Evolutionary conservation across 345 rosid genomes (phyloP), one percentile per base, ranked within the genome.

Genomic region (Firmiana major): DNA sequence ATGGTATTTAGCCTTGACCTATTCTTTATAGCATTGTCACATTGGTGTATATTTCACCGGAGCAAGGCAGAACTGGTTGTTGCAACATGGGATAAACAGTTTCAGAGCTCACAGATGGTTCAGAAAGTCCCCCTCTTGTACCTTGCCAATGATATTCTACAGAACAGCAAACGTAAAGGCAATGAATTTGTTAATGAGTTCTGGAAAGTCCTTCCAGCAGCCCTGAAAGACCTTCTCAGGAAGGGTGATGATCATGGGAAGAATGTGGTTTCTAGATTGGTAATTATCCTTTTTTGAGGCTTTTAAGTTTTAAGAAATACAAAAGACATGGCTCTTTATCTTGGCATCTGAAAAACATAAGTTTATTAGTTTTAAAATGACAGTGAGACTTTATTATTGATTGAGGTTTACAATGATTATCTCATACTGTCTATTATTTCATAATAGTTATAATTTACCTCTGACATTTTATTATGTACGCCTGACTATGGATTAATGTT

Each of bases 41-140:
- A 91, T 80, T 93, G 94, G 94, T 96, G 99, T 90, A 93, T 93
- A 82, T 92, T 92, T 81, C 97, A 96, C 79, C 97, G 86, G 63
- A 86, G 86, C 77, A 93, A 93, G 85, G 97, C 98, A 1, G 97
- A 92, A 59, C 82, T 80, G 70, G 97, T 93, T 43, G 98, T 93
- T 19, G 65, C 88, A 36, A 96, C 98, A 89, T 96, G 99, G 99
- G 92, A 88, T 69, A 92, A 93, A 79, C 98, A 96, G 85, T 93
- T 96, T 83, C 95, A 84, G 81, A 82, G 79, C 64, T 92, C 98
- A 8, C 79, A 90, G 71, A 89, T 90, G 86, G 74, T 57, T 77
- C 95, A 90, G 83, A 96, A 96, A 85, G 97, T 96, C 34, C 98
- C 97, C 68, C 89, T 93, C 48, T 74, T 96, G 87, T 96, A 92